phyloP scores from a whole-genome alignment of 805 yeast genomes.

The Metschnikowia orientalis region DNA sequence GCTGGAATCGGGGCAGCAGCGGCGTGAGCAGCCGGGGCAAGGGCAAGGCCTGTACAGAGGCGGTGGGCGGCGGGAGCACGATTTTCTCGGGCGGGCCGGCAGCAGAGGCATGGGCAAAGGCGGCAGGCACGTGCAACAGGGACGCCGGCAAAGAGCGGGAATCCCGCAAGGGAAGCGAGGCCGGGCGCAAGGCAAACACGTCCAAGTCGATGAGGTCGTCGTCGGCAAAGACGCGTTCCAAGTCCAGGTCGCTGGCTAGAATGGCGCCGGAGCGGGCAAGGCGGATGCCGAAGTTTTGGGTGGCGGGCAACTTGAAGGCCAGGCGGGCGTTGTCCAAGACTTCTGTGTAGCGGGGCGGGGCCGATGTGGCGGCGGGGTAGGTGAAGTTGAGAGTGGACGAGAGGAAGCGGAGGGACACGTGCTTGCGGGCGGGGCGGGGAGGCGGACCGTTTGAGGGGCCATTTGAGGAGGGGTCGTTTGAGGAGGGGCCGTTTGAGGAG shows the following conservation, averaged over 20 bases:
- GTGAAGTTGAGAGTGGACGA: conserved; percentile 57
- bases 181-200: conserved; percentile 24
- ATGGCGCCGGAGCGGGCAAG: conserved; percentile 23
- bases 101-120: too few species aligned
- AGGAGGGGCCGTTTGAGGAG: too few species aligned
- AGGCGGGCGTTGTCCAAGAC: conserved; percentile 70
- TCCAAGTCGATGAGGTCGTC: conserved; percentile 34
- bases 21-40: conserved; percentile 6
- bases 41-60: too few species aligned
- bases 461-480: too few species aligned
- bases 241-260: conserved; percentile 31
- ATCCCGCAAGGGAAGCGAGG: conserved; percentile 4
- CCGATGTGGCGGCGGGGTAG: conserved; percentile 58
- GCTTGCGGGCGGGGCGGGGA: too few species aligned
- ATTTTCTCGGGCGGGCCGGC: too few species aligned
- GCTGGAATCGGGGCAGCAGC: conserved; percentile 14
- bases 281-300: conserved; percentile 25
- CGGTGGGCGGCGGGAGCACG: conserved; percentile 11
- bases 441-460: too few species aligned
- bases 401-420: conserved; percentile 47
- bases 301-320: conserved; percentile 49
- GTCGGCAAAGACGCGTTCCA: conserved; percentile 34
- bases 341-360: conserved; percentile 79
- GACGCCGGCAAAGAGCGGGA: too few species aligned
- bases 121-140: too few species aligned